phyloP scores from a whole-genome alignment of 768 basidiomycete species.

The Atractiella rhizophila region DNA sequence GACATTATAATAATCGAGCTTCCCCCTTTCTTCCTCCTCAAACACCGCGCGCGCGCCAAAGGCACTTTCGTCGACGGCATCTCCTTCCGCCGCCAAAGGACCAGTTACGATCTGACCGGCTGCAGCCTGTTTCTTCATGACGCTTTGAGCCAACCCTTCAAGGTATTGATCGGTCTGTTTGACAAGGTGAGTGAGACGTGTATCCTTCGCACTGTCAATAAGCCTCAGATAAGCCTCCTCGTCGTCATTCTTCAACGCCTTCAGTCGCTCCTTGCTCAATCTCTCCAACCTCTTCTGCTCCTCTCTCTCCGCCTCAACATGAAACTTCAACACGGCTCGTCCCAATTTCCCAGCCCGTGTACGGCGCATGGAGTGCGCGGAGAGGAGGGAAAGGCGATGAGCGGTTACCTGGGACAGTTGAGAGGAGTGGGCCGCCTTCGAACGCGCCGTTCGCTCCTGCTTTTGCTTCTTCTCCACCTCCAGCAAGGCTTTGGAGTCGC shows the following conservation, averaged over 20 bases:
- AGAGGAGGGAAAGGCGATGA: slow-evolving; percentile 52
- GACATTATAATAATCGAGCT: slow-evolving; percentile 86
- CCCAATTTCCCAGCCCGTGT: slow-evolving; percentile 35
- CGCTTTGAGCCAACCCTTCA: slow-evolving; percentile 80
- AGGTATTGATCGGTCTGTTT: slow-evolving; percentile 84
- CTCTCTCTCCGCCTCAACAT: slow-evolving; percentile 78
- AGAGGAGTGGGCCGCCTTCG: slow-evolving; percentile 88
- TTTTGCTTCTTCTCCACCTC: slow-evolving; percentile 73
- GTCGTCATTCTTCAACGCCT: slow-evolving; percentile 88
- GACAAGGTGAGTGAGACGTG: slow-evolving; percentile 85
- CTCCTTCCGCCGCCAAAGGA: slow-evolving; percentile 23
- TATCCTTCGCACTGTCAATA: slow-evolving; percentile 96
- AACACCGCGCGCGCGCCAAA: slow-evolving; percentile 44
- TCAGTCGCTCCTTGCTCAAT: slow-evolving; percentile 88
- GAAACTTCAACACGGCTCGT: slow-evolving; percentile 55
- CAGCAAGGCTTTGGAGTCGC: slow-evolving; percentile 74
- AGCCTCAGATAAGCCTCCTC: slow-evolving; percentile 99
- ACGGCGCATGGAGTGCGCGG: slow-evolving; percentile 31
- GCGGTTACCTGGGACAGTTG: slow-evolving; percentile 63
- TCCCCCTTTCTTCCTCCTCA: slow-evolving; percentile 34
- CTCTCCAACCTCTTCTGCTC: slow-evolving; percentile 92
- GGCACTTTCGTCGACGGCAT: slow-evolving; percentile 45
- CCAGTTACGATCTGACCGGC: slow-evolving; percentile 16
- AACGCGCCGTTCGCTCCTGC: slow-evolving; percentile 67
- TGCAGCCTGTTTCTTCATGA: slow-evolving; percentile 72